Conservation (phyloP, 352 stramenopile species). For the Phytophthora pseudosyringae region DNA sequence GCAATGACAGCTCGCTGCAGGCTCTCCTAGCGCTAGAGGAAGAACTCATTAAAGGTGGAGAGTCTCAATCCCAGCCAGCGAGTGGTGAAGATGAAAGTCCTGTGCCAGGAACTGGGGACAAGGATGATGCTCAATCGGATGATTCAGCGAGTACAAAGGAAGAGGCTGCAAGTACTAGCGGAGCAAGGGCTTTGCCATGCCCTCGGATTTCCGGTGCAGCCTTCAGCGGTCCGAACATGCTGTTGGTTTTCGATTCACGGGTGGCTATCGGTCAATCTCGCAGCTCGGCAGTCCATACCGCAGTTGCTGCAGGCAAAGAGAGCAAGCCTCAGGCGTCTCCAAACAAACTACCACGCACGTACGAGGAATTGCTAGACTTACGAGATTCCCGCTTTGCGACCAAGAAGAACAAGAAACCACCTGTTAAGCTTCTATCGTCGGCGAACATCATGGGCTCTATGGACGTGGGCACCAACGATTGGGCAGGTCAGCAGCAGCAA, state of each 20-base stretch:
- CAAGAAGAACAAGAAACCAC: constrained; percentile 82
- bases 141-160: constrained; percentile 27
- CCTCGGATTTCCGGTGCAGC: constrained; percentile 79
- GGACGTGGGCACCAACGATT: constrained; percentile 59
- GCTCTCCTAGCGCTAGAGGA: constrained; percentile 74
- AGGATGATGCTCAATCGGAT: constrained; percentile 24
- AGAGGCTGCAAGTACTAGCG: constrained; percentile 18
- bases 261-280: constrained; percentile 78
- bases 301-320: constrained; percentile 61
- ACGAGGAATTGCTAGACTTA: constrained; percentile 77
- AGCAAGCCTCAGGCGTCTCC: constrained; percentile 39
- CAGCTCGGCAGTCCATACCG: constrained; percentile 47
- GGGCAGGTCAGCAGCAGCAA: constrained; percentile 46
- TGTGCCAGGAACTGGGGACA: constrained; percentile 23
- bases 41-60: constrained; percentile 63
- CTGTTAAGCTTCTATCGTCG: constrained; percentile 59
- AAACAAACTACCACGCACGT: constrained; percentile 75
- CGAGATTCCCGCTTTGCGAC: constrained; percentile 78
- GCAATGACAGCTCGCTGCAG: constrained; percentile 51
- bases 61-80: constrained; percentile 21
- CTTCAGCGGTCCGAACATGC: constrained; percentile 87
- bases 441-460: constrained; percentile 60
- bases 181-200: constrained; percentile 60
- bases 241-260: constrained; percentile 86
- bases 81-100: constrained; percentile 33